Conservation (phyloP, 192 early-diverging fungal genomes). For the Podila epigama region DNA sequence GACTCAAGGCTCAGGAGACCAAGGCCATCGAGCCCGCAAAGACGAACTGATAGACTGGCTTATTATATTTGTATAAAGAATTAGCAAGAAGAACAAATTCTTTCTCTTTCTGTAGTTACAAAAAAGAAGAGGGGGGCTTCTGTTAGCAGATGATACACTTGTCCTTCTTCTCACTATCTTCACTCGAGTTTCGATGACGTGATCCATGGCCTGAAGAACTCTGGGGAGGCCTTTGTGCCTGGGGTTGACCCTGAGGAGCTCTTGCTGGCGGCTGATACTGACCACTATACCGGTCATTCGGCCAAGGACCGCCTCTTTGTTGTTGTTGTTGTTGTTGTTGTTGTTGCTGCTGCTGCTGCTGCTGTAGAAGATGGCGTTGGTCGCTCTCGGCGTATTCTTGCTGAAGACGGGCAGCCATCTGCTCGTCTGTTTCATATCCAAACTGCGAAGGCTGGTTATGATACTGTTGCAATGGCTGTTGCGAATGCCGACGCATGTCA, state of each 20-base stretch:
- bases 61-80: background rate
- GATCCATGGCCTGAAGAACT: background rate
- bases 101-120: background rate
- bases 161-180: conserved; percentile 18
- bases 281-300: too few species aligned
- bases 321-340: conserved; percentile 3
- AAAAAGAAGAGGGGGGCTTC: background rate
- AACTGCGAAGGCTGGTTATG: background rate
- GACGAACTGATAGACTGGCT: background rate
- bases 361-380: background rate
- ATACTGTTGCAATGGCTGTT: conserved; percentile 1
- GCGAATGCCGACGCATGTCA: conserved; percentile 14
- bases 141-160: conserved; percentile 36
- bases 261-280: too few species aligned
- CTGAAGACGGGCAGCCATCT: background rate
- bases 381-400: background rate
- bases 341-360: conserved; percentile 5
- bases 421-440: background rate
- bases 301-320: background rate
- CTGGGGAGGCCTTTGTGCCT: background rate
- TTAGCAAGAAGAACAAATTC: background rate
- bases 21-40: conserved; percentile 7
- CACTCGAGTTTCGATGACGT: conserved; percentile 29
- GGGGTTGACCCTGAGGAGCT: background rate
- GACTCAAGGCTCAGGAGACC: conserved; percentile 7